phyloP scores from a whole-genome alignment of 495 filamentous ascomycete genomes.

The Penicillium flavigenum region DNA sequence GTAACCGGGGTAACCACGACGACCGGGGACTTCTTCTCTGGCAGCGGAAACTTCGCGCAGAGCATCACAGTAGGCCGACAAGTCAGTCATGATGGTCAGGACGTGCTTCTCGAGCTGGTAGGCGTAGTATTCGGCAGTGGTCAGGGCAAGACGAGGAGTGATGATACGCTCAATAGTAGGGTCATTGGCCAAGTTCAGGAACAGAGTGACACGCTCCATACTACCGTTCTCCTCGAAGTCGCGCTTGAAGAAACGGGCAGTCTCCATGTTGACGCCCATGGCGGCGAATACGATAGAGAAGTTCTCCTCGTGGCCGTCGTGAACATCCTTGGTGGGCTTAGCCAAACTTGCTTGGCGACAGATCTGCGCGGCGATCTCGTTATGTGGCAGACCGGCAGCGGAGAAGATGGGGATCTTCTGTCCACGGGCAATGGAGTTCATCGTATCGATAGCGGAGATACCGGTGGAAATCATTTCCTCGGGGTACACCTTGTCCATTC shows the following conservation, averaged over 20 bases:
- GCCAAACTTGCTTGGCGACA: slow-evolving; percentile 94
- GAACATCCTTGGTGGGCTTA: slow-evolving; percentile 87
- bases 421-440: slow-evolving; percentile 99
- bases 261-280: slow-evolving; percentile 99
- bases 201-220: slow-evolving; percentile 94
- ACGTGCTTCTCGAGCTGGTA: slow-evolving; percentile 99
- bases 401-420: slow-evolving; percentile 99
- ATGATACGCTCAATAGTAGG: slow-evolving; percentile 99
- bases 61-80: slow-evolving; percentile 97
- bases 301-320: slow-evolving; percentile 97
- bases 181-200: slow-evolving; percentile 98
- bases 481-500: slow-evolving; percentile 73
- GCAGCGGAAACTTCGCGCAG: slow-evolving; percentile 97
- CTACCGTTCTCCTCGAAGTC: slow-evolving; percentile 99
- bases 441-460: slow-evolving; percentile 99
- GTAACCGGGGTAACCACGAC: slow-evolving; percentile 99
- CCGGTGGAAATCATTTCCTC: slow-evolving; percentile 99
- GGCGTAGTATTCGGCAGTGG: slow-evolving; percentile 99
- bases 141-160: slow-evolving; percentile 96
- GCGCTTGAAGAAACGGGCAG: slow-evolving; percentile 94
- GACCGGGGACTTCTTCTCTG: slow-evolving; percentile 98
- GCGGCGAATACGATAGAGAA: slow-evolving; percentile 99
- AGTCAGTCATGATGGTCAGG: slow-evolving; percentile 95
- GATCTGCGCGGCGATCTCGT: slow-evolving; percentile 98
- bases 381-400: slow-evolving; percentile 95